Conservation (phyloP, 139 green algal genomes). For the Chlamydomonas sp. region DNA sequence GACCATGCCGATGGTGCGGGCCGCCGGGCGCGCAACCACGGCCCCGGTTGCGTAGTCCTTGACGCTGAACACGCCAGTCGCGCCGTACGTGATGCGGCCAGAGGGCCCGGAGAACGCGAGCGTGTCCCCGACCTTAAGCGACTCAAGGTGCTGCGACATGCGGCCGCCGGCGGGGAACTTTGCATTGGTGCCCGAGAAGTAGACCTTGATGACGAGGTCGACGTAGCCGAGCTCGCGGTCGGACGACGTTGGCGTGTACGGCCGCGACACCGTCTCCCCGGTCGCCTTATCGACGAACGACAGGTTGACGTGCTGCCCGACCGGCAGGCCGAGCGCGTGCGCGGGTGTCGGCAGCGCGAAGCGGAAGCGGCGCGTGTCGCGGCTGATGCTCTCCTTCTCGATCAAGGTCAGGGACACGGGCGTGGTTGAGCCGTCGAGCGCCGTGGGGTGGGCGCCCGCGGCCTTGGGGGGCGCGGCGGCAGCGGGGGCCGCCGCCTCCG, state of each 20-base stretch:
- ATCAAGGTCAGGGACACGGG: constrained; percentile 64
- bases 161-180: constrained; percentile 86
- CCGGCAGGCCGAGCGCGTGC: constrained; percentile 83
- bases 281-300: constrained; percentile 76
- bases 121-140: constrained; percentile 73
- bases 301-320: constrained; percentile 92
- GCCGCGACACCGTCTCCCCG: constrained; percentile 81
- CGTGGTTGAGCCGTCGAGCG: constrained; percentile 29
- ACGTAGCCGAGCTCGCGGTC: constrained; percentile 84
- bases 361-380: constrained; percentile 81
- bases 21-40: not conserved
- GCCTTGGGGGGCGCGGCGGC: not conserved
- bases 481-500: not conserved
- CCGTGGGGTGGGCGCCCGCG: not conserved
- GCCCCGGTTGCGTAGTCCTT: constrained; percentile 22
- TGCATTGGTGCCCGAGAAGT: constrained; percentile 70
- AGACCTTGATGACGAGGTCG: constrained; percentile 93
- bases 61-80: constrained; percentile 48
- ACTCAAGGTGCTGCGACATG: constrained; percentile 57
- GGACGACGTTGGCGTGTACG: constrained; percentile 88
- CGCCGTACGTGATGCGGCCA: constrained; percentile 84
- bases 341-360: constrained; percentile 83
- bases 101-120: constrained; percentile 89
- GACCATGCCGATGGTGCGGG: constrained; percentile 64
- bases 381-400: constrained; percentile 68